phyloP scores from a whole-genome alignment of 106 monocot species.

The Xerophyta viscosa region DNA sequence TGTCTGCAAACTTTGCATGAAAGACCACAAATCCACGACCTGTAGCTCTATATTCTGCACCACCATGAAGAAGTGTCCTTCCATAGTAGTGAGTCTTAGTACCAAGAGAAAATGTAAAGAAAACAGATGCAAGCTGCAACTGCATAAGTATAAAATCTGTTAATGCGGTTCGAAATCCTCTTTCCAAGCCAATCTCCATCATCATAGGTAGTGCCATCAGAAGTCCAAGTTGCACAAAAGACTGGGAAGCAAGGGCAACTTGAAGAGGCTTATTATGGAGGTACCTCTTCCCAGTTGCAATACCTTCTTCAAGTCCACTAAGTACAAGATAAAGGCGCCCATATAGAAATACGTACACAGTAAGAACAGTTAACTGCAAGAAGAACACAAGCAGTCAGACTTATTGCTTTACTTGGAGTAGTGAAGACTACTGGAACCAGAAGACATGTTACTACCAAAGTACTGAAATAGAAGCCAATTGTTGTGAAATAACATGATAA shows the following conservation, averaged over 20 bases:
- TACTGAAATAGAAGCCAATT: slow-evolving; percentile 86
- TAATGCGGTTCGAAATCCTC: slow-evolving; percentile 68
- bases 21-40: slow-evolving; percentile 97
- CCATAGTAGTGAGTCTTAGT: slow-evolving; percentile 99
- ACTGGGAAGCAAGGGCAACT: slow-evolving; percentile 87
- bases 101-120: slow-evolving; percentile 92
- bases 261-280: slow-evolving; percentile 74
- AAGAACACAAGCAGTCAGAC: background rate
- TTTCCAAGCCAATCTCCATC: slow-evolving; percentile 96
- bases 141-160: slow-evolving; percentile 92
- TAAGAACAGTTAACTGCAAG: slow-evolving; percentile 70
- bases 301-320: slow-evolving; percentile 86
- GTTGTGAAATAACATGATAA: slow-evolving; percentile 93
- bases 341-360: slow-evolving; percentile 88
- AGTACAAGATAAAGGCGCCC: slow-evolving; percentile 95
- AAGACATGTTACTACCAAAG: slow-evolving; percentile 42
- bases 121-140: slow-evolving; percentile 75
- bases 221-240: slow-evolving; percentile 90
- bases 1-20: slow-evolving; percentile 96
- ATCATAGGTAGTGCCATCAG: slow-evolving; percentile 95
- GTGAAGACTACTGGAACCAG: no score
- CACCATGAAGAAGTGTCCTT: slow-evolving; percentile 92
- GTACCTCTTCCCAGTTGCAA: slow-evolving; percentile 57
- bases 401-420: background rate
- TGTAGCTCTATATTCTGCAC: slow-evolving; percentile 78